Percentiles rank a stretch among this genome's conserved stretches.
These are phyloP conservation scores for Aureobasidium sp. DNA, from an alignment of 2,329 filamentous ascomycete genomes.

Conservation along the genomic window DNA sequence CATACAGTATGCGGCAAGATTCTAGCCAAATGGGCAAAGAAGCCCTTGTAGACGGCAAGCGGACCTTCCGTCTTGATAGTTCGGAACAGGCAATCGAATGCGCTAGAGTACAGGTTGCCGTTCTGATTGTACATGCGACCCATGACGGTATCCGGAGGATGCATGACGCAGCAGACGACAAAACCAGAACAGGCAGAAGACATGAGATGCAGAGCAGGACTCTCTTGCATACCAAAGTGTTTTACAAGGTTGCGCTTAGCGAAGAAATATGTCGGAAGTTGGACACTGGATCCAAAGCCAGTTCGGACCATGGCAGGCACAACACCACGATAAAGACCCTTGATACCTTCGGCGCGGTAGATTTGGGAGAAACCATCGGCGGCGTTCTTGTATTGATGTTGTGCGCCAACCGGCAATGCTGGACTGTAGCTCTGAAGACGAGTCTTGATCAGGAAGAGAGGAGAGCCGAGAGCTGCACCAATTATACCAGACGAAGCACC, in stretches of 20 bases:
- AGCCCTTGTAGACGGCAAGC: conserved; percentile 94
- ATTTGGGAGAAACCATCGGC: conserved; percentile 77
- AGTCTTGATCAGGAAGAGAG: conserved; percentile 98
- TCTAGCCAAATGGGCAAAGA: conserved; percentile 85
- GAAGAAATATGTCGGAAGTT: conserved; percentile 96
- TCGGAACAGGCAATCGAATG: conserved; percentile 86
- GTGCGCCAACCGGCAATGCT: conserved; percentile 90
- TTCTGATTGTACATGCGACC: conserved; percentile 98
- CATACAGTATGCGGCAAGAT: conserved; percentile 84
- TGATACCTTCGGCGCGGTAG: conserved; percentile 66
- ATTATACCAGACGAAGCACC: conserved; percentile 85
- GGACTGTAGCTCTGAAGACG: conserved; percentile 89
- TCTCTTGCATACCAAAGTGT: conserved; percentile 85
- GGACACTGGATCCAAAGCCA: conserved; percentile 90
- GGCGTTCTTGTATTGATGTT: conserved; percentile 85
- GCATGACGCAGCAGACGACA: conserved; percentile 96
- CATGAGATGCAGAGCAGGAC: conserved; percentile 77
- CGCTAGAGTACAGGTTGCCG: conserved; percentile 89
- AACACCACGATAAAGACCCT: conserved; percentile 82
- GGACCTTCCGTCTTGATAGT: conserved; percentile 87
- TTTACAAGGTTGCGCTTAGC: conserved; percentile 79
- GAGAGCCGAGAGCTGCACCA: conserved; percentile 85
- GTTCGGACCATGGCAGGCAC: conserved; percentile 92
- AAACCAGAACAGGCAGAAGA: conserved; percentile 89
- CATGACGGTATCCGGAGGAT: conserved; percentile 98